Evolutionary conservation across 2,329 filamentous ascomycete species (phyloP).

Genomic region (Sarocladiaceae sp.): DNA sequence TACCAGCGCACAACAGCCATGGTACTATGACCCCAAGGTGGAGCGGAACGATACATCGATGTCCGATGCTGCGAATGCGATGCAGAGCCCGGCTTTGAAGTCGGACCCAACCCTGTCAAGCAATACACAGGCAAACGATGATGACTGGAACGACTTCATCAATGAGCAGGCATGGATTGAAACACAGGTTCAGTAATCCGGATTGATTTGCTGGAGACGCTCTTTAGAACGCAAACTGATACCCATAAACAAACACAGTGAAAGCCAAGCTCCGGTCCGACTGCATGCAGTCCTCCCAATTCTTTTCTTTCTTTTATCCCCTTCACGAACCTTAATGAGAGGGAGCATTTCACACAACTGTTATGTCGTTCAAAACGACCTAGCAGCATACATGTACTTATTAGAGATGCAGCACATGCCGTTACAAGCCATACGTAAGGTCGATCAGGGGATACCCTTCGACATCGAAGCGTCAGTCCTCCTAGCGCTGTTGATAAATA

Average conservation of each 20-base stretch:
- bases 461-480: no score
- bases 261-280: neutral
- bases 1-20: neutral
- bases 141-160: constrained; percentile 27
- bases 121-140: constrained; percentile 17
- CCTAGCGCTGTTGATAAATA: no score
- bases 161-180: constrained; percentile 23
- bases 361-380: constrained; percentile 7
- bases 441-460: constrained; percentile 8
- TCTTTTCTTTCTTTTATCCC: no score
- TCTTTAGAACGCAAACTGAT: constrained; percentile 1
- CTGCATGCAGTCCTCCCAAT: neutral
- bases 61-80: constrained; percentile 3
- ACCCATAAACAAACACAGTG: neutral
- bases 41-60: neutral
- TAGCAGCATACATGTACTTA: constrained; percentile 7
- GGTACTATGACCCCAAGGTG: constrained; percentile 2
- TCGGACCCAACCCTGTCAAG: constrained; percentile 1
- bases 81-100: constrained; percentile 2
- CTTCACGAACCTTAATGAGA: constrained; percentile 1
- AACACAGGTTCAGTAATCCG: constrained; percentile 5
- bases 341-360: neutral
- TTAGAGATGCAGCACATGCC: constrained; percentile 10
- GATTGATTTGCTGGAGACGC: neutral
- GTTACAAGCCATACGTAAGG: neutral